A percentile compares a stretch with the other conserved stretches of the same genome.
These are phyloP conservation scores for Umbelopsis vinacea DNA, from an alignment of 192 early-diverging fungal genomes.

Conservation along the genomic window DNA sequence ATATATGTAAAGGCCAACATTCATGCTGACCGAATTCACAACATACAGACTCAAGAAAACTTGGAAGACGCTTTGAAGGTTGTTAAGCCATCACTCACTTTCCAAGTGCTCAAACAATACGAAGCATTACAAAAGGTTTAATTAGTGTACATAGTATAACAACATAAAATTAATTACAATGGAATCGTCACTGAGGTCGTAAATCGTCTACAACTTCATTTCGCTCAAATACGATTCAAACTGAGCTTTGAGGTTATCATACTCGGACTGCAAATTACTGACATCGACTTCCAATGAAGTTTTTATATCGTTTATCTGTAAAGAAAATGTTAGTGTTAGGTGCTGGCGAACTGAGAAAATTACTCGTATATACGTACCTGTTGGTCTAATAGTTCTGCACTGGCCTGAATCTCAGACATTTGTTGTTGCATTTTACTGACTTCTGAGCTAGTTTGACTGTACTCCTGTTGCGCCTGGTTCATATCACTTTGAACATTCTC, in stretches of 20 bases:
- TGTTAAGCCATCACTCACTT: conserved; percentile 64
- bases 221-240: conserved; percentile 22
- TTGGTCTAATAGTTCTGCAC: conserved; percentile 5
- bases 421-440: conserved; percentile 20
- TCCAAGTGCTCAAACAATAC: conserved; percentile 68
- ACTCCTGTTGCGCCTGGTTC: conserved; percentile 2
- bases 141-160: conserved; percentile 19
- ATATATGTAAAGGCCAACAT: not conserved
- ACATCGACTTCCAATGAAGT: conserved; percentile 11
- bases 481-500: conserved; percentile 9
- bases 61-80: conserved; percentile 58
- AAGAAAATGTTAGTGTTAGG: not conserved
- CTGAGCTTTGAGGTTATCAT: conserved; percentile 7
- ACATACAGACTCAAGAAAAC: conserved; percentile 41
- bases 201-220: not conserved
- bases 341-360: not conserved
- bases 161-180: not conserved
- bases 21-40: conserved; percentile 10
- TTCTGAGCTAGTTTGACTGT: not conserved
- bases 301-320: conserved; percentile 13
- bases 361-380: not conserved
- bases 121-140: conserved; percentile 26
- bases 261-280: conserved; percentile 19
- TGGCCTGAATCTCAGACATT: conserved; percentile 11
- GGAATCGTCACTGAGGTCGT: not conserved